Base-by-base conservation (phyloP, 768 basidiomycete species). In the Lactifluus volemus region DNA sequence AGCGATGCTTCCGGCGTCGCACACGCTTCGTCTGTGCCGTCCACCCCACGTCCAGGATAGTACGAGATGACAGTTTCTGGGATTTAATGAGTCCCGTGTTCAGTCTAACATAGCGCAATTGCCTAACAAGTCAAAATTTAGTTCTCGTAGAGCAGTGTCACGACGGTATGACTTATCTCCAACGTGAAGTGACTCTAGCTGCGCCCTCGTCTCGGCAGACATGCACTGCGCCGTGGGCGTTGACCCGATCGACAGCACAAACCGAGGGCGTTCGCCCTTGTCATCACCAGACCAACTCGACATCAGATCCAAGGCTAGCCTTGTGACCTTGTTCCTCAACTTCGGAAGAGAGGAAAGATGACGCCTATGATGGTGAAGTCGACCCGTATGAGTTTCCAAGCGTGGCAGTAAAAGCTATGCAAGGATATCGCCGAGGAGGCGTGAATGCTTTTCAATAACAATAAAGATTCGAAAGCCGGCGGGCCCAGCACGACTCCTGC, bases 141-240 rank as follows among this genome's bases (percentile, higher is more conserved):
- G 32, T 9, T 34, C 32, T 9, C 1, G 32, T 9, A 34, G 5
- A 9, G 32, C 32, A 34, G 9, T 9, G 1, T 34, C 32, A 42
- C 65, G 15, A 42, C 38, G 54, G 34, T 32, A 49, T 36, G 10
- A n/a, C 36, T 17, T 63, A 85, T 85, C 71, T 93, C 91, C 19
- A 93, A 75, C 32, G 72, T 72, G 75, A 55, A 74, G 66, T 29
- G 76, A 71, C 7, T 77, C 73, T 19, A 86, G 68, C 48, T 74
- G 70, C 15, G 73, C 72, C 53, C 75, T 76, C 19, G 76, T 77
- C 66, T 78, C 81, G 25, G 78, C 73, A 34, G 79, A 82, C 12
- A 86, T 89, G 10, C 86, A 86, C 68, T 92, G 88, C 0, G 91
- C 92, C 2, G 91, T 85, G 1, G 92, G 92, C 2, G 92, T 93